A percentile compares a stretch with the other conserved stretches of the same genome.
These are phyloP conservation scores for Ceratobasidium sp. DNA, from an alignment of 1,284 basidiomycete species.

Conservation along the genomic window DNA sequence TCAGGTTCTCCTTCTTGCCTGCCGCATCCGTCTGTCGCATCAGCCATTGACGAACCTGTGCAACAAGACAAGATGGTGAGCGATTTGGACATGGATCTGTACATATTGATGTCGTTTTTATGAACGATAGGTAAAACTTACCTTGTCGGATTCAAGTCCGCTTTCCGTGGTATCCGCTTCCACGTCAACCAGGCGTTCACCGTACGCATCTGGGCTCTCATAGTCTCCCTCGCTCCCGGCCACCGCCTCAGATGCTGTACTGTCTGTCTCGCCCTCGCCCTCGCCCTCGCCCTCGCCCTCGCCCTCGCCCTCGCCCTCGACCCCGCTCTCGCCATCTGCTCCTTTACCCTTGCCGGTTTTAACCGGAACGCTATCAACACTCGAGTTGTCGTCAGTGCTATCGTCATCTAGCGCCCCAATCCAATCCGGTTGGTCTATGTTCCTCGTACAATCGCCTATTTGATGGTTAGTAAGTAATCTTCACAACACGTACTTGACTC, in stretches of 20 bases:
- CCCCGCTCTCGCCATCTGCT: not conserved
- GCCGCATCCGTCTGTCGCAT: not conserved
- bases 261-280: not conserved
- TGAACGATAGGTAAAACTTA: not conserved
- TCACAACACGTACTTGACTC: not conserved
- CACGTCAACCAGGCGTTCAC: not conserved
- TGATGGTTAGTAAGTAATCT: not conserved
- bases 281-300: not conserved
- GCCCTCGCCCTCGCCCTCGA: not conserved
- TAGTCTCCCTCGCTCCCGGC: conserved; percentile 3
- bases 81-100: not conserved
- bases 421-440: not conserved
- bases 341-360: not conserved
- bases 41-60: conserved; percentile 1
- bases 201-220: conserved; percentile 9
- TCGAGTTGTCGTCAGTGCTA: not conserved
- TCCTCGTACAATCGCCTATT: not conserved
- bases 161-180: not conserved
- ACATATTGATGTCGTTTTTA: not conserved
- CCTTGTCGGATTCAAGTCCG: not conserved
- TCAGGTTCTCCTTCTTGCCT: not conserved
- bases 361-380: not conserved
- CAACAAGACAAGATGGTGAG: not conserved
- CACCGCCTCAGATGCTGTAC: not conserved
- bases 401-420: not conserved